Conservation (phyloP, 768 basidiomycete genomes). For the Leccinum longicurvipes region DNA sequence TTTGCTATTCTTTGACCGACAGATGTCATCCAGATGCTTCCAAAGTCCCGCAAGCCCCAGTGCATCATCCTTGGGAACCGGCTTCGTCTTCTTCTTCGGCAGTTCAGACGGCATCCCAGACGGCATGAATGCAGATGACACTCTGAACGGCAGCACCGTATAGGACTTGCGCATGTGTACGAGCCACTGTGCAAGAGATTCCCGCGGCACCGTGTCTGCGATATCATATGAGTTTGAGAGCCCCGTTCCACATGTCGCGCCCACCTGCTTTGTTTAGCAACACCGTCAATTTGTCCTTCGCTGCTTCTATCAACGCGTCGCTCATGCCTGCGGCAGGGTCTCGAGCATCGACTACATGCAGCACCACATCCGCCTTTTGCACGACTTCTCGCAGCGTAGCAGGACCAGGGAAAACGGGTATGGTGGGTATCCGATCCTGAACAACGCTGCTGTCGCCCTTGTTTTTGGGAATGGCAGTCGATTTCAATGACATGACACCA, state of each 20-base stretch:
- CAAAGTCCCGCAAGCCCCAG: constrained; percentile 56
- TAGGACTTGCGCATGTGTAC: constrained; percentile 53
- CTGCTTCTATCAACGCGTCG: constrained; percentile 49
- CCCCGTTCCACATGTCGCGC: constrained; percentile 24
- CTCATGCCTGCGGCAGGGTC: constrained; percentile 77
- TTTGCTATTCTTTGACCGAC: constrained; percentile 44
- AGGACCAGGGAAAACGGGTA: constrained; percentile 29
- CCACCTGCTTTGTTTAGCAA: constrained; percentile 86
- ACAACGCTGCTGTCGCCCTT: neutral
- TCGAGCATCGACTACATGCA: constrained; percentile 81
- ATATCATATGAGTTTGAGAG: neutral
- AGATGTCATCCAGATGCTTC: constrained; percentile 44
- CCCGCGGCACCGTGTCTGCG: constrained; percentile 76
- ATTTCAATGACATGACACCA: constrained; percentile 32
- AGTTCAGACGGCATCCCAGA: constrained; percentile 20
- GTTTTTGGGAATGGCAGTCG: neutral
- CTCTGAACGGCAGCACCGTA: constrained; percentile 70
- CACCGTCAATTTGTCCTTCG: constrained; percentile 50
- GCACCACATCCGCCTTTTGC: constrained; percentile 71
- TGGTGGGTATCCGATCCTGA: constrained; percentile 8
- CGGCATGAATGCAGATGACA: constrained; percentile 66
- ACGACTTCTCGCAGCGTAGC: constrained; percentile 44
- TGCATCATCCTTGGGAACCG: constrained; percentile 49
- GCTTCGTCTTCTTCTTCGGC: constrained; percentile 46
- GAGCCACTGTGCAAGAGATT: constrained; percentile 70